These are phyloP conservation scores for Citrullus amarus DNA, from an alignment of 306 rosid species.

Conservation along the genomic window DNA sequence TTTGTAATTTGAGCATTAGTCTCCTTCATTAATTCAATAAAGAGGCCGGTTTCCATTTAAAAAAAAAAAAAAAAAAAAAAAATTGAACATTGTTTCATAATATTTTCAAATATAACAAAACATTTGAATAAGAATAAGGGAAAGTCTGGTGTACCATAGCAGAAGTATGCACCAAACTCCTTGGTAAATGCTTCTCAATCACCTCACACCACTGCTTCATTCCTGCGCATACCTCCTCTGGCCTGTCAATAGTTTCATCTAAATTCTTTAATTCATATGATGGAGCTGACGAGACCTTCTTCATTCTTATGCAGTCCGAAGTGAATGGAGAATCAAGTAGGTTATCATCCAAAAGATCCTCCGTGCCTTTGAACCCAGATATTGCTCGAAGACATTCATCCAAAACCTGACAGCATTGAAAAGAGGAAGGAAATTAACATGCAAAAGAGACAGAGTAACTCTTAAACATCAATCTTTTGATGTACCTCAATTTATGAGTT, in stretches of 20 bases:
- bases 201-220: conserved; percentile 64
- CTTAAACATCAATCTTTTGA: not conserved
- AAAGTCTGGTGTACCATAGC: conserved; percentile 39
- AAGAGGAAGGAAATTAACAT: not conserved
- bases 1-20: too few relatives aligned
- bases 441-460: not conserved
- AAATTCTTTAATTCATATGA: conserved; percentile 36
- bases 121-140: not conserved
- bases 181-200: conserved; percentile 69
- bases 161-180: conserved; percentile 45
- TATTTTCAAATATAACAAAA: not conserved
- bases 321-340: conserved; percentile 62
- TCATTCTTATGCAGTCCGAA: conserved; percentile 67
- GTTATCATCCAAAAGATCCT: conserved; percentile 77
- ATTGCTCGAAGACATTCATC: conserved; percentile 82
- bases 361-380: conserved; percentile 94
- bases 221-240: conserved; percentile 40
- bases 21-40: too few relatives aligned
- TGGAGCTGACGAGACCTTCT: conserved; percentile 93
- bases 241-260: conserved; percentile 17
- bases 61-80: too few relatives aligned
- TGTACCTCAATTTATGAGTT: not conserved
- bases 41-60: too few relatives aligned
- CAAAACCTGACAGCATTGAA: conserved; percentile 45
- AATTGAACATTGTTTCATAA: not conserved